Percentiles rank a stretch among this genome's conserved stretches.
These are phyloP conservation scores for Leccinum incarnatum DNA, from an alignment of 768 basidiomycete species.

Conservation along the genomic window DNA sequence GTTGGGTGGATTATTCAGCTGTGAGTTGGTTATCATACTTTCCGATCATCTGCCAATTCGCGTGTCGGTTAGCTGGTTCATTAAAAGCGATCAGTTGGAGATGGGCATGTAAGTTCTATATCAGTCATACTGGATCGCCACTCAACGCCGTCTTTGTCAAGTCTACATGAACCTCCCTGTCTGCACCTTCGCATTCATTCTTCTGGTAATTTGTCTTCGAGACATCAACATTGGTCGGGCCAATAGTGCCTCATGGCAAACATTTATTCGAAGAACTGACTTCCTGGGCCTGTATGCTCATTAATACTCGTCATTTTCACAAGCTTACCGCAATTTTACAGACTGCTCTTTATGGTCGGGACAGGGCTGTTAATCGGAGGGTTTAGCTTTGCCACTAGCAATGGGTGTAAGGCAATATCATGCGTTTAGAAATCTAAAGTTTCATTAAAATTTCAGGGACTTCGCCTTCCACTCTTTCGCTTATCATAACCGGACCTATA, in stretches of 20 bases:
- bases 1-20: constrained; percentile 79
- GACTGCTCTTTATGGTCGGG: constrained; percentile 70
- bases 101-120: constrained; percentile 71
- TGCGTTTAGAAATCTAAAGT: constrained; percentile 1
- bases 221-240: constrained; percentile 46
- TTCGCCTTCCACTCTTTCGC: constrained; percentile 54
- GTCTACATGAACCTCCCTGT: constrained; percentile 85
- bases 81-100: constrained; percentile 57
- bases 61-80: constrained; percentile 29
- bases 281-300: constrained; percentile 71
- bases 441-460: constrained; percentile 49
- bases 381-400: constrained; percentile 69
- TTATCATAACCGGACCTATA: constrained; percentile 54
- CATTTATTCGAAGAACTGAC: constrained; percentile 60
- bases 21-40: constrained; percentile 39
- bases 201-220: constrained; percentile 61
- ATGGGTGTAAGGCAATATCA: constrained; percentile 55
- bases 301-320: constrained; percentile 13
- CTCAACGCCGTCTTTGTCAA: constrained; percentile 31
- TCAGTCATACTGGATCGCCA: constrained; percentile 8
- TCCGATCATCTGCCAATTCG: constrained; percentile 16
- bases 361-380: constrained; percentile 70
- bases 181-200: constrained; percentile 55
- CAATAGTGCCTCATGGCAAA: constrained; percentile 53
- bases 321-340: constrained; percentile 33